phyloP scores from a whole-genome alignment of 495 filamentous ascomycete genomes.

The Cryomyces antarcticus region DNA sequence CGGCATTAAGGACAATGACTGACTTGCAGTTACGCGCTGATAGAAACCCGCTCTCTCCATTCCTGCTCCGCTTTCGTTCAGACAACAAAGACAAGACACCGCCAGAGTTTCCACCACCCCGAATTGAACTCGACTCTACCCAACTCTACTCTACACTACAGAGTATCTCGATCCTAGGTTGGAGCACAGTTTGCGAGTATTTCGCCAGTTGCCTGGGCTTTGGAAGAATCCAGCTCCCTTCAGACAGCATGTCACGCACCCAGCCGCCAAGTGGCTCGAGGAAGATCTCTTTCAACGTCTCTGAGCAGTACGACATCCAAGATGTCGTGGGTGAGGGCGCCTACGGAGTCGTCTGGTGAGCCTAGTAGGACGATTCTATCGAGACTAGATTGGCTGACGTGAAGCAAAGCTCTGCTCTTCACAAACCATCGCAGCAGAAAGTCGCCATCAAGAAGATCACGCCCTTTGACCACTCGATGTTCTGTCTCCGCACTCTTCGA shows the following conservation, averaged over 20 bases:
- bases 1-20: no score
- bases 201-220: no score
- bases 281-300: conserved; percentile 99
- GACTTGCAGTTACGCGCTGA: no score
- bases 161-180: no score
- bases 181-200: no score
- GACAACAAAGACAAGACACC: no score
- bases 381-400: conserved; percentile 7
- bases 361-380: conserved; percentile 1
- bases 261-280: conserved; percentile 33
- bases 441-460: conserved; percentile 99
- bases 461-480: conserved; percentile 98
- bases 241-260: conserved; percentile 14
- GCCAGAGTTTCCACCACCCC: no score
- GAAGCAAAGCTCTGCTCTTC: conserved; percentile 67
- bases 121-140: no score
- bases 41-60: no score
- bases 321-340: conserved; percentile 98
- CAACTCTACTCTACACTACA: no score
- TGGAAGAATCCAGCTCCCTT: no score
- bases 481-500: conserved; percentile 87
- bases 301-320: conserved; percentile 97
- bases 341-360: conserved; percentile 97
- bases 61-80: no score
- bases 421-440: conserved; percentile 96